Evolutionary conservation across 208 protist species (phyloP).

Genomic region (Strigomonas galati): DNA sequence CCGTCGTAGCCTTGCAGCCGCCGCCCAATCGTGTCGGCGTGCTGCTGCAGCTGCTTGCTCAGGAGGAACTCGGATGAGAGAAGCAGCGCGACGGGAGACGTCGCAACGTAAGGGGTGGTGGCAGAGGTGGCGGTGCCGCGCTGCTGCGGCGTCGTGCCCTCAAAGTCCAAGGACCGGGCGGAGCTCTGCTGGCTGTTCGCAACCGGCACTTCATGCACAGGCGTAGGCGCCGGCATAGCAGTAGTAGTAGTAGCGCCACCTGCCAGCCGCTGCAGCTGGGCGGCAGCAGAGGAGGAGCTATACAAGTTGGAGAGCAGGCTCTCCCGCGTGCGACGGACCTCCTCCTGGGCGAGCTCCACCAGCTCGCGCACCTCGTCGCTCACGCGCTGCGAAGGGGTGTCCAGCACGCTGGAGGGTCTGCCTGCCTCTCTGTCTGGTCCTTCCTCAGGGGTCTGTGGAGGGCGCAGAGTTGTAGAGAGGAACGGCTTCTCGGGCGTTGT

Average conservation of each 20-base stretch:
- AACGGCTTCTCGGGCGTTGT: not conserved
- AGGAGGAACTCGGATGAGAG: not conserved
- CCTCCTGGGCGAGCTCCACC: slow-evolving; percentile 55
- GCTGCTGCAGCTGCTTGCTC: slow-evolving; percentile 20
- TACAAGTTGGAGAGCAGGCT: slow-evolving; percentile 50
- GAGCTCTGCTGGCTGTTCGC: not conserved
- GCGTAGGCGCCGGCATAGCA: too few relatives aligned
- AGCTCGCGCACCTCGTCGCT: slow-evolving; percentile 66
- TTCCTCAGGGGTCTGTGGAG: too few relatives aligned
- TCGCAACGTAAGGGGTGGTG: not conserved
- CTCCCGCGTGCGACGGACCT: slow-evolving; percentile 65
- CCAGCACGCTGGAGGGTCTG: slow-evolving; percentile 14
- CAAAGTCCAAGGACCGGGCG: not conserved
- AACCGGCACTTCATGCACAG: too few relatives aligned
- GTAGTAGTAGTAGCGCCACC: not conserved
- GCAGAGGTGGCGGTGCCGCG: not conserved
- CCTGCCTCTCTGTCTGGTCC: not conserved
- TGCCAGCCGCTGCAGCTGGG: not conserved
- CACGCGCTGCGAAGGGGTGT: slow-evolving; percentile 31
- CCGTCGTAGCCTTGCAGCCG: slow-evolving; percentile 66
- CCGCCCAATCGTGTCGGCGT: slow-evolving; percentile 41
- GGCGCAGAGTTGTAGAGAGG: not conserved
- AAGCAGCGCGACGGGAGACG: not conserved
- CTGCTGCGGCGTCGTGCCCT: not conserved
- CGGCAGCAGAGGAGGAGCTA: not conserved